Conservation (phyloP, 306 rosid species). For the Adenanthera pavonina region DNA sequence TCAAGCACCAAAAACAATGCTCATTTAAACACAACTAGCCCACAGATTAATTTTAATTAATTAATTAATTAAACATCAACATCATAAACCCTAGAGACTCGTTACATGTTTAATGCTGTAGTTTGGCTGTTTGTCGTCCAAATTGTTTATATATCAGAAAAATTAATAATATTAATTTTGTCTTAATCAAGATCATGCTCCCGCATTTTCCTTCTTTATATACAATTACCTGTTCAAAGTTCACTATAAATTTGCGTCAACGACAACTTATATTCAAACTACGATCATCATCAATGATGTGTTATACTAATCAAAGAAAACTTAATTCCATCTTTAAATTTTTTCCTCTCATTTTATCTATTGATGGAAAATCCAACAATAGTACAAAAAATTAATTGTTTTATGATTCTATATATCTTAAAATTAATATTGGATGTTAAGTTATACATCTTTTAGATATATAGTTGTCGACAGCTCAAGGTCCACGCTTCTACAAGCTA, state of each 20-base stretch:
- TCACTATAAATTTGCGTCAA: not conserved
- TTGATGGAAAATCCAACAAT: not conserved
- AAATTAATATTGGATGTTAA: too few species aligned
- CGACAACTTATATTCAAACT: slow-evolving; percentile 25
- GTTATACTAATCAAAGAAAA: not conserved
- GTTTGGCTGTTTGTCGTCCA: slow-evolving; percentile 26
- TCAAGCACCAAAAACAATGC: not conserved
- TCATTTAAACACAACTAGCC: not conserved
- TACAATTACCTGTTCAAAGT: not conserved
- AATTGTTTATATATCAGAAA: not conserved
- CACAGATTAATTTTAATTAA: not conserved
- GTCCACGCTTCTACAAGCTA: not conserved
- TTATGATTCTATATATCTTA: too few species aligned
- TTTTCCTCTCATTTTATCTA: not conserved
- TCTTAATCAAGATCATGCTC: not conserved
- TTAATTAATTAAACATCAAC: not conserved
- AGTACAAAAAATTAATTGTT: too few species aligned
- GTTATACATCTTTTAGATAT: not conserved
- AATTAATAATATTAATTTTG: not conserved
- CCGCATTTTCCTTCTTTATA: not conserved
- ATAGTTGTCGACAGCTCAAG: slow-evolving; percentile 33
- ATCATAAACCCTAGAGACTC: slow-evolving; percentile 26
- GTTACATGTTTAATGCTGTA: slow-evolving; percentile 23
- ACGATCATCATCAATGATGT: not conserved
- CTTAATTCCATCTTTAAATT: not conserved